Percentiles rank a stretch among this genome's conserved stretches.
Evolutionary conservation across 306 rosid species (phyloP).

Genomic region (Mucuna pruriens): DNA sequence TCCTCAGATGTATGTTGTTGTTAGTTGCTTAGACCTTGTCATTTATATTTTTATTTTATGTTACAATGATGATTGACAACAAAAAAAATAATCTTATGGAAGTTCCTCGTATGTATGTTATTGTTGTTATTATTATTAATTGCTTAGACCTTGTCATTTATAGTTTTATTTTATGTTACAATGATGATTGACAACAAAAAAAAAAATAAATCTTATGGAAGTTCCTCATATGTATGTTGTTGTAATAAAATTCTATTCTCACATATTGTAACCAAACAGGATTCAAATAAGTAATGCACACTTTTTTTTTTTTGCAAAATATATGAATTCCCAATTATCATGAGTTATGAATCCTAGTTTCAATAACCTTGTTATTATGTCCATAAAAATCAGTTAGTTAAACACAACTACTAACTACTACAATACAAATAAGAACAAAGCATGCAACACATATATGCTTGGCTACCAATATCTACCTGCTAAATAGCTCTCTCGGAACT

Average conservation of each 20-base stretch:
- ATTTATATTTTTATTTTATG: background rate
- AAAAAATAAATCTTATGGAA: no score
- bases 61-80: background rate
- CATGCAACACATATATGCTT: background rate
- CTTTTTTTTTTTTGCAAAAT: slow-evolving; percentile 4
- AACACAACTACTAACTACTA: background rate
- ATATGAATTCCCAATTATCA: background rate
- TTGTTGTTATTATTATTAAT: no score
- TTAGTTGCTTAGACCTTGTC: slow-evolving; percentile 6
- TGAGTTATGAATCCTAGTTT: background rate
- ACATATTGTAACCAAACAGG: background rate
- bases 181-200: no score
- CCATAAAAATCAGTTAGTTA: background rate
- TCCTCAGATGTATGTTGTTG: no score
- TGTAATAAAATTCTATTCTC: background rate
- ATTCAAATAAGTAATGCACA: background rate
- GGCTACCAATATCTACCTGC: slow-evolving; percentile 8
- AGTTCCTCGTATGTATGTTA: slow-evolving; percentile 21
- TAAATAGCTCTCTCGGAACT: background rate
- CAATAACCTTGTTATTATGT: background rate
- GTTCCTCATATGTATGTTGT: no score
- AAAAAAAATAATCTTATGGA: slow-evolving; percentile 14
- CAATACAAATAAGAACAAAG: background rate
- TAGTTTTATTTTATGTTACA: no score
- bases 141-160: no score